A percentile compares a stretch with the other conserved stretches of the same genome.
Conservation (phyloP, 768 basidiomycete genomes). For the Auricularia cornea region DNA sequence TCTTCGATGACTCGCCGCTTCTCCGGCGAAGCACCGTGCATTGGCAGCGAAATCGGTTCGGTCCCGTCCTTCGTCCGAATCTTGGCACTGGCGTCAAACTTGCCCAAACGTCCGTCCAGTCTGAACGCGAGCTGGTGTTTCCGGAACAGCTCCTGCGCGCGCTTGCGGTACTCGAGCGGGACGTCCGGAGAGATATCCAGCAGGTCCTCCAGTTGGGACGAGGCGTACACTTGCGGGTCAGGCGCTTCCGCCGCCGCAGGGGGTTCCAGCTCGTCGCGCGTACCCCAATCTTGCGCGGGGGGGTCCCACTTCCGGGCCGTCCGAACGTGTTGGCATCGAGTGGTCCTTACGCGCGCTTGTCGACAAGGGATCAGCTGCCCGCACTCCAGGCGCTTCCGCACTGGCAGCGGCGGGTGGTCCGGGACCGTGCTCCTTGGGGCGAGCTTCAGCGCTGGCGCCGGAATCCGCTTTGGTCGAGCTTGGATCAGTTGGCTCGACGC, state of each 20-base stretch:
- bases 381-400: too few relatives aligned
- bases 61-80: slow-evolving; percentile 19
- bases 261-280: slow-evolving; percentile 10
- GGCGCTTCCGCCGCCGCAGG: slow-evolving; percentile 19
- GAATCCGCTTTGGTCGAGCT: too few relatives aligned
- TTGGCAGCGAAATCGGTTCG: slow-evolving; percentile 14
- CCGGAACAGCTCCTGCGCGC: slow-evolving; percentile 11
- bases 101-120: slow-evolving; percentile 24
- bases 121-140: slow-evolving; percentile 20
- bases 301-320: too few relatives aligned
- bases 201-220: slow-evolving; percentile 2
- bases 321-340: too few relatives aligned
- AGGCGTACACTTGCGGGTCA: slow-evolving; percentile 7
- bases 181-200: slow-evolving; percentile 16
- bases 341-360: too few relatives aligned
- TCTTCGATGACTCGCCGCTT: slow-evolving; percentile 21
- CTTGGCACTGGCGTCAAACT: slow-evolving; percentile 16
- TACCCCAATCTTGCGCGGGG: too few relatives aligned
- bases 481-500: too few relatives aligned
- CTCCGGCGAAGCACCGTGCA: slow-evolving; percentile 16
- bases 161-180: background rate
- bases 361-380: too few relatives aligned
- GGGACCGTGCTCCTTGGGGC: too few relatives aligned
- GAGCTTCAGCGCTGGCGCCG: too few relatives aligned
- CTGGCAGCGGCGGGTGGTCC: too few relatives aligned